Evolutionary conservation across 495 filamentous ascomycete genomes (phyloP), one percentile per base, ranked within the genome.

Genomic region (Tuber borchii): DNA sequence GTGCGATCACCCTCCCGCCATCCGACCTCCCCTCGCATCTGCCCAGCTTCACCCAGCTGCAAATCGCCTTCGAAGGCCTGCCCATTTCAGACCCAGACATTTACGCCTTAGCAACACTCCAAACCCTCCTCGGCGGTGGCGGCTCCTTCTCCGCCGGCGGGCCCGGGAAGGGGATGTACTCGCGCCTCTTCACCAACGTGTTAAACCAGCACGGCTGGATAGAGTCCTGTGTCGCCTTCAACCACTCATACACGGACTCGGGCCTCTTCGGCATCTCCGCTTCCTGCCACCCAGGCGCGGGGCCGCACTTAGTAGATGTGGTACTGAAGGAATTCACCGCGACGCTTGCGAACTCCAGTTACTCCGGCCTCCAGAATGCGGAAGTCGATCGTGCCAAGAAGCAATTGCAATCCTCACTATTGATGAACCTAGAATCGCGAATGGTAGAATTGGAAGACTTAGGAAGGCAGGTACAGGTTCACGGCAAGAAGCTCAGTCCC

Each of bases 381-480:
- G 95, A 98, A 85, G 95, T 99, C 39, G 90, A 91, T 83, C 90
- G 95, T n/a, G 95, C 95, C 17, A 99, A 99, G 89, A 99, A 99
- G 83, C 96, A 98, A 86, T 90, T 99, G 46, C 88, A 93, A 48
- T 93, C 91, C 19, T 92, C 90, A 61, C 86, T 99, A 39, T 88
- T 99, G 56, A 98, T 99, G 96, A 99, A 99, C 85, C 88, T 99
- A 0, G 95, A 99, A 86, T 92, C 90, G 75, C 89, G 96, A 65
- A 97, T 98, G 95, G 93, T 98, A 19, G 96, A 97, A 84, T 86
- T 99, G n/a, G 95, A 99, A 86, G 95, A 99, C 84, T 87, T 99
- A 9, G 95, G 96, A 51, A 87, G 95, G 75, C 95, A 98, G 84
- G 93, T 99, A 14, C 96, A 98, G 84, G 93, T 97, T 19, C 93